Evolutionary conservation across 306 rosid genomes (phyloP).

Genomic region (Purshia tridentata): DNA sequence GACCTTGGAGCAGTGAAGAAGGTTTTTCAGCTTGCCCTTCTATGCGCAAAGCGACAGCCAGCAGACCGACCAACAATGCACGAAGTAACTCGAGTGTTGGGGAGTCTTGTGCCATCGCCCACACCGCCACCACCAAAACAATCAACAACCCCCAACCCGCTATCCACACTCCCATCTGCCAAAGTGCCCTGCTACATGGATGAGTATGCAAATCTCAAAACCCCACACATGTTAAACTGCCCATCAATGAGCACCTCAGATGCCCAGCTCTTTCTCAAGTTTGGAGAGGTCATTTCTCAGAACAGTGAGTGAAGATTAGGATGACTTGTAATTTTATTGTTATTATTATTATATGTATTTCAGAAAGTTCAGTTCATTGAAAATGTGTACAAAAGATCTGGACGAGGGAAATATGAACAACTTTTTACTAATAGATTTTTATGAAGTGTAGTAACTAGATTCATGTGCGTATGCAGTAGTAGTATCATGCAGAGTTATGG

Average conservation of each 20-base stretch:
- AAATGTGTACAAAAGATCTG: constrained; percentile 45
- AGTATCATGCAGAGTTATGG: not conserved
- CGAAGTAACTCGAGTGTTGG: constrained; percentile 73
- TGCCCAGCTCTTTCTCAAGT: constrained; percentile 84
- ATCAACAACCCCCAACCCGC: constrained; percentile 14
- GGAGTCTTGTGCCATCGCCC: constrained; percentile 47
- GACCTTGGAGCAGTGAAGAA: constrained; percentile 82
- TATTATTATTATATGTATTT: constrained; percentile 1
- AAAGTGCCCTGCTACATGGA: constrained; percentile 65
- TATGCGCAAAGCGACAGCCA: constrained; percentile 82
- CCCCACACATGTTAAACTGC: constrained; percentile 69
- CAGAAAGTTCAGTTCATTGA: not conserved
- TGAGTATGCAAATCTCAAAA: constrained; percentile 78
- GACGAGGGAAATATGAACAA: constrained; percentile 21
- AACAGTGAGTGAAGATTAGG: constrained; percentile 53
- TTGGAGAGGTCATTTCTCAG: constrained; percentile 91
- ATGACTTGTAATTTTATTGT: not conserved
- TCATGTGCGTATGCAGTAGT: not conserved
- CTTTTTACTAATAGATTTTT: constrained; percentile 11
- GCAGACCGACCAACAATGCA: constrained; percentile 86
- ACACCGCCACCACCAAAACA: constrained; percentile 36
- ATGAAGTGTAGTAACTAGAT: constrained; percentile 4
- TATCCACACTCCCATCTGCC: constrained; percentile 39
- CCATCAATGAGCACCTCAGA: constrained; percentile 90
- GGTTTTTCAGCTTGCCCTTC: constrained; percentile 79